Evolutionary conservation across 2,329 filamentous ascomycete genomes (phyloP).

Genomic region (Xylaria sp.): DNA sequence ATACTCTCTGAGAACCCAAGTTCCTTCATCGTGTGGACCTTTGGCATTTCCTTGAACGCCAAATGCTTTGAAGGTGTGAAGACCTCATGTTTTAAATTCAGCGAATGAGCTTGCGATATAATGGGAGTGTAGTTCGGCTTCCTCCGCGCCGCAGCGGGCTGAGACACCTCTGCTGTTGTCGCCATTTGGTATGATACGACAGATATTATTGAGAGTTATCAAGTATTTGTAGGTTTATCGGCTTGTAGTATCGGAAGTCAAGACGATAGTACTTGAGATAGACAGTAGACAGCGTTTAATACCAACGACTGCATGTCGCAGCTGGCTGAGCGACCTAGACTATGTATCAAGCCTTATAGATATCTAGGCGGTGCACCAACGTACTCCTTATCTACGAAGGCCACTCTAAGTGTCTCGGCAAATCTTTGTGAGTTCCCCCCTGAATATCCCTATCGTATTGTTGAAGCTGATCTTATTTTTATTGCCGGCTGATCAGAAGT

Average conservation of each 20-base stretch:
- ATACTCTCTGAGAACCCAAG: conserved; percentile 59
- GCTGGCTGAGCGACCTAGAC: neutral
- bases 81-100: conserved; percentile 29
- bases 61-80: conserved; percentile 65
- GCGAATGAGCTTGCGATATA: conserved; percentile 28
- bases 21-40: conserved; percentile 65
- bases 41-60: conserved; percentile 54
- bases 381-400: conserved; percentile 29
- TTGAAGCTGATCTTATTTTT: conserved; percentile 28
- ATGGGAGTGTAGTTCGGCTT: conserved; percentile 36
- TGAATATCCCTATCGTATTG: conserved; percentile 18
- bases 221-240: neutral
- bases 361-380: conserved; percentile 14
- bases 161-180: conserved; percentile 29
- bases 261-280: neutral
- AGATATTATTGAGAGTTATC: neutral
- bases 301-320: neutral
- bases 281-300: neutral
- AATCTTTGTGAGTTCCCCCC: conserved; percentile 12
- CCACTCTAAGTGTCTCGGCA: conserved; percentile 23
- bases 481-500: conserved; percentile 24
- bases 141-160: conserved; percentile 1
- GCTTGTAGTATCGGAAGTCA: neutral
- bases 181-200: conserved; percentile 31
- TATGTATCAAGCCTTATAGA: conserved; percentile 25